Evolutionary conservation across 768 basidiomycete genomes (phyloP), one percentile per base, ranked within the genome.

Genomic region (Boletus huronensis): DNA sequence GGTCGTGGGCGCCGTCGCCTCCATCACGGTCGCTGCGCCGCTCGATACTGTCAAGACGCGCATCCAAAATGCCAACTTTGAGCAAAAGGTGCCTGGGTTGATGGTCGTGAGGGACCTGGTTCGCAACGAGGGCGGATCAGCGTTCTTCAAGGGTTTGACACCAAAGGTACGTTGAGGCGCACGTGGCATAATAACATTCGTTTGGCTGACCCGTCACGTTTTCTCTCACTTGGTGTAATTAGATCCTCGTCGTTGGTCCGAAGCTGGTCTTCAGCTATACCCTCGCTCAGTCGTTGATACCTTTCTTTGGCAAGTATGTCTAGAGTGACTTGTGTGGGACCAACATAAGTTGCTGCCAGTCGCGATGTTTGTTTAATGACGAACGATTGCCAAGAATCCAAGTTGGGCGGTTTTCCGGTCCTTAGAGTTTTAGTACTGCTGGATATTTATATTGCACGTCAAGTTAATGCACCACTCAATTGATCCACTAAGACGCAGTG

Each of bases 201-300:
- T 25, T 17, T 25, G 16, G 14, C 53, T 58, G 23, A 57, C 55
- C 66, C 66, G 2, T 10, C 8, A 8, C 19, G 4, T 21, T 39
- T 34, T 25, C 10, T 26, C 14, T 16, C 23, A 35, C 21, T 2
- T 10, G 5, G 6, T 71, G 14, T 62, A 16, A 45, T 29, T 9
- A 95, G 92, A 90, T 96, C 63, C 79, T 98, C 43, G 93, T 98
- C 57, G 94, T 98, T 35, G 95, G 94, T 48, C 96, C 96, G 38
- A 98, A 98, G 76, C 84, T 98, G 34, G 93, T 98, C 63, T 98
- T 98, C 82, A 93, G 91, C 64, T 98, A 96, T 77, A 98, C 96
- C 46, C 82, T 98, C 4, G 96, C 96, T 11, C 96, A 98, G 73
- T 90, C 88, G 17, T 78, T 98, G 71, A 98, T 98, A 77, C 95